Conservation (phyloP, 768 basidiomycete species). For the Tylopilus vinaceipallidus region DNA sequence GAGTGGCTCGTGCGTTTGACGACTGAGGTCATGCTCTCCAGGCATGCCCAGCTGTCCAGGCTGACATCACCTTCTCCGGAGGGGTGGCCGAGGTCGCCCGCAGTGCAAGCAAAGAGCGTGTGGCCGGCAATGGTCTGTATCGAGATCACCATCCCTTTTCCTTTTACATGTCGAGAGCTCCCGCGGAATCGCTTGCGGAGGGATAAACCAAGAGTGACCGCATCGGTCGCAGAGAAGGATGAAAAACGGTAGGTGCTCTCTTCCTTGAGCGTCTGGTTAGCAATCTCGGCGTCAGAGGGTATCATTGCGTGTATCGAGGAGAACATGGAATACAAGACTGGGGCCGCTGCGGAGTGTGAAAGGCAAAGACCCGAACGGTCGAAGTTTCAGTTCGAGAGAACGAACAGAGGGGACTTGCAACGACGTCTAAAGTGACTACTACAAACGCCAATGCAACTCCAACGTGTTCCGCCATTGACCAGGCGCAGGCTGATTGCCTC, state of each 20-base stretch:
- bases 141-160: conserved; percentile 78
- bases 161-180: conserved; percentile 66
- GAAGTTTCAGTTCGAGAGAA: background rate
- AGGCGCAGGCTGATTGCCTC: too few species aligned
- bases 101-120: conserved; percentile 77
- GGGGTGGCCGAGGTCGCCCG: conserved; percentile 70
- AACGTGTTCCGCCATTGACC: too few species aligned
- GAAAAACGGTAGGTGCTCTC: conserved; percentile 70
- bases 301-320: conserved; percentile 58
- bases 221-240: conserved; percentile 73
- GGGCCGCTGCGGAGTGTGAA: conserved; percentile 17
- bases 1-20: conserved; percentile 81
- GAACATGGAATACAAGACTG: conserved; percentile 51
- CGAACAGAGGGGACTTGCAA: background rate
- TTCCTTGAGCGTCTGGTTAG: conserved; percentile 66
- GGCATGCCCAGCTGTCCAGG: conserved; percentile 73
- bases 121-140: conserved; percentile 80
- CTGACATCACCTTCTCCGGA: conserved; percentile 74
- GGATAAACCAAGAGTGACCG: conserved; percentile 76
- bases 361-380: background rate
- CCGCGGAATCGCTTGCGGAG: conserved; percentile 81
- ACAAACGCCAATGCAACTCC: too few species aligned
- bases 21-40: conserved; percentile 79
- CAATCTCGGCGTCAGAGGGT: conserved; percentile 71
- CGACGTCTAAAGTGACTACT: too few species aligned